Base-by-base conservation (phyloP, 768 basidiomycete genomes). In the Auriscalpium orientale region DNA sequence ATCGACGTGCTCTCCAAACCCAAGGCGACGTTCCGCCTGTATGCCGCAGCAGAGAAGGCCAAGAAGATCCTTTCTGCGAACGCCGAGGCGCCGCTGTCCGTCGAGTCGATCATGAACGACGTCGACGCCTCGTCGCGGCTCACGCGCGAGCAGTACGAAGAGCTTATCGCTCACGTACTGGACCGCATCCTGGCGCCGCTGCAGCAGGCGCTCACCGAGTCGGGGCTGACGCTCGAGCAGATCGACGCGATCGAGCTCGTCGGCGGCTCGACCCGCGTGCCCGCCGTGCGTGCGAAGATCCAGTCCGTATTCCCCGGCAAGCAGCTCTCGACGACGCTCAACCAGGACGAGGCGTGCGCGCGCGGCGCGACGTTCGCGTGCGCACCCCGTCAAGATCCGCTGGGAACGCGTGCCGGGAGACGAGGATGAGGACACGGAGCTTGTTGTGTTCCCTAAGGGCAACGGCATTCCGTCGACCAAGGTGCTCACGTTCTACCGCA, bases 11-110 rank as follows among this genome's bases (percentile, higher is more conserved):
- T 92, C 66, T 81, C 80, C 61, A 93, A 79, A 72, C 89, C 92
- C 62, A 98, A 98, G 72, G 97, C 94, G 35, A 79, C 77, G 48
- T 98, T 98, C 90, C 85, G 95, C 61, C 84, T 99, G 55, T 67
- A 79, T 22, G 86, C 87, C 15, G 85, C 89, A 18, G 93, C 93
- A 69, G 97, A 99, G 76, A 85, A 87, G 68, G 80, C 98, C 67
- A 98, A 98, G 79, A 98, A 98, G 76, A 79, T 98, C 12, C 80
- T 98, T 16, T 97, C 94, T 11, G 95, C 97, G 59, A 98, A 98
- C 75, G 70, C 79, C 13, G 91, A 95, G 69, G 84, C 89, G 0
- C 87, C 89, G 1, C 74, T 99, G 61, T 92, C 85, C 66, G 93
- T 99, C 68, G 97, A 98, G 71, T 93, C 89, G 55, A 86, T 99